Conservation (phyloP, 2,329 filamentous ascomycete genomes). For the Arachnopeziza araneosa region DNA sequence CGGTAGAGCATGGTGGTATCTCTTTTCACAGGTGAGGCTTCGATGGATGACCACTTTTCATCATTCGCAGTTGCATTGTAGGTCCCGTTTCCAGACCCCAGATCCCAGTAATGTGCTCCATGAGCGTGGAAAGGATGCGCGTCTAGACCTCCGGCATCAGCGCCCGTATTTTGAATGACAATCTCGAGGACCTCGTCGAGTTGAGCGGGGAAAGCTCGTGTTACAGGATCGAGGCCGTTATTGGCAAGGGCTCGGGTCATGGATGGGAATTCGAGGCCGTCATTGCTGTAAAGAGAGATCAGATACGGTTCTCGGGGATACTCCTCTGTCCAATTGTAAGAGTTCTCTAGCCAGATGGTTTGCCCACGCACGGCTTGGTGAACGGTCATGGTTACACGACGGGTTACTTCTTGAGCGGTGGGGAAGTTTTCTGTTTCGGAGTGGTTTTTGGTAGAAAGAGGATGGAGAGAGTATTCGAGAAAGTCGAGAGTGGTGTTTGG, state of each 20-base stretch:
- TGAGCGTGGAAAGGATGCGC: slow-evolving; percentile 44
- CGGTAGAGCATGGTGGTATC: slow-evolving; percentile 42
- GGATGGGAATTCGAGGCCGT: slow-evolving; percentile 32
- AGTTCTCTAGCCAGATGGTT: slow-evolving; percentile 29
- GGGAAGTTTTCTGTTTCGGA: slow-evolving; percentile 19
- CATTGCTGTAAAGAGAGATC: slow-evolving; percentile 39
- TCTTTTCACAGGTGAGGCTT: slow-evolving; percentile 18
- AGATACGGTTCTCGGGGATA: slow-evolving; percentile 37
- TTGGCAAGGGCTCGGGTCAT: slow-evolving; percentile 38
- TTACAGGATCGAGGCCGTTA: slow-evolving; percentile 38
- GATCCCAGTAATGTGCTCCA: slow-evolving; percentile 39
- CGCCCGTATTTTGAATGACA: slow-evolving; percentile 36
- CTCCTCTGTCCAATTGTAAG: slow-evolving; percentile 31
- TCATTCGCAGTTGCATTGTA: slow-evolving; percentile 39
- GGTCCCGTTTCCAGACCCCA: slow-evolving; percentile 40
- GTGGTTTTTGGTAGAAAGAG: slow-evolving; percentile 9
- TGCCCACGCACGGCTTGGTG: slow-evolving; percentile 20
- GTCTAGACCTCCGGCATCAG: slow-evolving; percentile 34
- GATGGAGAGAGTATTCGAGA: slow-evolving; percentile 32
- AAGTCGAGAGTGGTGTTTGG: slow-evolving; percentile 24
- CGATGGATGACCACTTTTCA: slow-evolving; percentile 25
- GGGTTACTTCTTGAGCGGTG: slow-evolving; percentile 31
- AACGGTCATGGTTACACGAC: slow-evolving; percentile 33
- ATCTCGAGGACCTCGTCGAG: slow-evolving; percentile 44
- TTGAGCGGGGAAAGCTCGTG: slow-evolving; percentile 37